These are phyloP conservation scores for Ajuga reptans DNA, from an alignment of 305 asterid genomes.

Conservation along the genomic window DNA sequence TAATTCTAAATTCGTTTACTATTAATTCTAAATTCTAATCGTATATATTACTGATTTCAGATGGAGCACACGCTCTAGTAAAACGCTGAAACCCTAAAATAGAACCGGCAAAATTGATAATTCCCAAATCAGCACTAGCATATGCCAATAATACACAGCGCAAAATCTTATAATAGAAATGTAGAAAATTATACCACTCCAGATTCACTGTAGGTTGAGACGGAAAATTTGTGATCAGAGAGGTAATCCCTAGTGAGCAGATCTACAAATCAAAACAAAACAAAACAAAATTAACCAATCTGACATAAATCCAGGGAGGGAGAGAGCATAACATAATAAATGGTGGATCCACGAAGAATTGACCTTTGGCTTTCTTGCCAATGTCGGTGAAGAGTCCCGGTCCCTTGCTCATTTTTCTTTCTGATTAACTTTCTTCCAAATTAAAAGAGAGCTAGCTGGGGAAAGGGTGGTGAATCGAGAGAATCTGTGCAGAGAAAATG, in stretches of 20 bases:
- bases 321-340: not conserved
- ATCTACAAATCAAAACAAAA: conserved; percentile 31
- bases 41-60: not conserved
- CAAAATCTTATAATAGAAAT: not conserved
- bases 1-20: no score
- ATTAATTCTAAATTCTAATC: not conserved
- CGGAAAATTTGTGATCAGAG: conserved; percentile 77
- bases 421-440: not conserved
- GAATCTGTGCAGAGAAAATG: conserved; percentile 5
- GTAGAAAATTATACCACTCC: conserved; percentile 48
- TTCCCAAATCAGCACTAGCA: not conserved
- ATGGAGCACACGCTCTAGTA: not conserved
- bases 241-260: conserved; percentile 77
- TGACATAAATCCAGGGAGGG: not conserved
- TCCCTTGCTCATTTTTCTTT: conserved; percentile 67
- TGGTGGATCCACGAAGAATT: conserved; percentile 11
- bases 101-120: not conserved
- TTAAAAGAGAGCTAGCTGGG: not conserved
- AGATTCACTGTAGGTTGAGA: conserved; percentile 61
- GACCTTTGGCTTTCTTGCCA: conserved; percentile 91
- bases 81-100: not conserved
- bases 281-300: not conserved
- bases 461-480: conserved; percentile 13
- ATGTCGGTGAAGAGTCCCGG: conserved; percentile 92
- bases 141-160: not conserved